phyloP scores from a whole-genome alignment of 2,329 filamentous ascomycete species.

The Aureobasidium musti region DNA sequence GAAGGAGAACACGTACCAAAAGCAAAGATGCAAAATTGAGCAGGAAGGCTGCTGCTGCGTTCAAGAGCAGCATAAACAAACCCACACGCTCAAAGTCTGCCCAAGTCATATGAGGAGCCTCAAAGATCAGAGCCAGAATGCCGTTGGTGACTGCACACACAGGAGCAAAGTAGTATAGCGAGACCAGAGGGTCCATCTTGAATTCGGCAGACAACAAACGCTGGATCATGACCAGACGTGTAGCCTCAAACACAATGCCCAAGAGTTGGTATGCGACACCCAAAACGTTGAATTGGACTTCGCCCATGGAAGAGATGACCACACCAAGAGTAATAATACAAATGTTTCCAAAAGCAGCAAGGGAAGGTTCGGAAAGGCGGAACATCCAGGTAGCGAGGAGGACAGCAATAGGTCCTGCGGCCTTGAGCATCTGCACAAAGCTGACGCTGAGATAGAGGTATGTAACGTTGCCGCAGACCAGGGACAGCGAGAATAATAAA shows the following conservation, averaged over 20 bases:
- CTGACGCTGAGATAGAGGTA: constrained; percentile 37
- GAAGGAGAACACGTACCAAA: constrained; percentile 30
- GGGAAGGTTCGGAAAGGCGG: constrained; percentile 31
- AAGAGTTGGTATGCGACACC: constrained; percentile 34
- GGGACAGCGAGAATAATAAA: constrained; percentile 33
- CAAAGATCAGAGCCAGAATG: constrained; percentile 30
- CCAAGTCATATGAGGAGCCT: constrained; percentile 31
- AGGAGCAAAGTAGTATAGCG: constrained; percentile 35
- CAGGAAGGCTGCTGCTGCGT: constrained; percentile 33
- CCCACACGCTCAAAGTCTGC: constrained; percentile 33
- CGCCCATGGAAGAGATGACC: constrained; percentile 34
- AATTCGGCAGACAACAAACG: constrained; percentile 33
- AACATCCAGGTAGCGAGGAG: constrained; percentile 33
- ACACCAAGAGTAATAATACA: constrained; percentile 35
- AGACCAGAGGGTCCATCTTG: constrained; percentile 36
- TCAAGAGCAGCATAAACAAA: constrained; percentile 31
- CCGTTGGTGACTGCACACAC: constrained; percentile 34
- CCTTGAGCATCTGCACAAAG: constrained; percentile 39
- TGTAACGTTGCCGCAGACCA: constrained; percentile 36
- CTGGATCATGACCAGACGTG: constrained; percentile 33
- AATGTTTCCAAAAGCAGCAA: constrained; percentile 33
- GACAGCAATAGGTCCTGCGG: constrained; percentile 34
- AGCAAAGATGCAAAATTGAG: constrained; percentile 34
- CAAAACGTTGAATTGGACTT: constrained; percentile 34
- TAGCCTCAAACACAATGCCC: constrained; percentile 34